phyloP scores from a whole-genome alignment of 441 rosid species.

The Syzygium malaccense region DNA sequence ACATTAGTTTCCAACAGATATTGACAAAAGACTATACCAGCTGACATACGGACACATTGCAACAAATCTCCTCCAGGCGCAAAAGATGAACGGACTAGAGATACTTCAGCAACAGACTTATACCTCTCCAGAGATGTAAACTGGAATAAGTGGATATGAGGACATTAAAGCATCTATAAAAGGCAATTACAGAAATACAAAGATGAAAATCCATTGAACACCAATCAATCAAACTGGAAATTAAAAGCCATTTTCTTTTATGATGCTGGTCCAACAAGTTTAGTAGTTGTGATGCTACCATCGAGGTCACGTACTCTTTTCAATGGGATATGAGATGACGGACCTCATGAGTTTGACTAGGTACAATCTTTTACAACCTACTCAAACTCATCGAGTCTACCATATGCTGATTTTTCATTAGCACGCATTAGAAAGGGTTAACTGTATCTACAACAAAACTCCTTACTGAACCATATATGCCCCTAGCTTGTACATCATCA shows the following conservation, averaged over 20 bases:
- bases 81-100: neutral
- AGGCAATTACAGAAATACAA: neutral
- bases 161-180: neutral
- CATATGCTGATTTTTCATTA: neutral
- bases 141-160: neutral
- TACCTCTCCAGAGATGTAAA: neutral
- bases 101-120: neutral
- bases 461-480: neutral
- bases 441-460: neutral
- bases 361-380: neutral
- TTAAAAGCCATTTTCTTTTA: neutral
- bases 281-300: neutral
- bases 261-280: neutral
- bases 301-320: neutral
- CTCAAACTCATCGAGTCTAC: neutral
- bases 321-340: neutral
- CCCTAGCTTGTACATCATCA: neutral
- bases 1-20: neutral
- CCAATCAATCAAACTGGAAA: neutral
- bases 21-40: neutral
- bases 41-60: neutral
- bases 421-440: neutral
- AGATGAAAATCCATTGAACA: neutral
- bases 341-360: neutral
- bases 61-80: neutral